These are phyloP conservation scores for Picea mariana DNA, from an alignment of 83 land plant genomes.

Conservation along the genomic window DNA sequence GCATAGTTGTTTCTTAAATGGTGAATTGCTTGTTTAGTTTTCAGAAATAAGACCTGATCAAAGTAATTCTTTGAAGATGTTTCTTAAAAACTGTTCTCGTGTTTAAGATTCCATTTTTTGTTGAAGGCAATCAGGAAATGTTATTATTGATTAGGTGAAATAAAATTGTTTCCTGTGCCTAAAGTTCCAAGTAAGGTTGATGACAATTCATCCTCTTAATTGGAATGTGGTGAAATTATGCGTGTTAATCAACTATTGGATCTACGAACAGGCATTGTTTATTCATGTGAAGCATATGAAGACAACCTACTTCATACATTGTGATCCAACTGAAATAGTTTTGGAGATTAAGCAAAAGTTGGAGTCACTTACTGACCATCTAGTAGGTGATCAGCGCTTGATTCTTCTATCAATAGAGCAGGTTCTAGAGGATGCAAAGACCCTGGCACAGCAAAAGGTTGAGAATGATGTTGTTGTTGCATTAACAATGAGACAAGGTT, in stretches of 20 bases:
- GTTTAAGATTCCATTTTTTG: not conserved
- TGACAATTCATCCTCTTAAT: no score
- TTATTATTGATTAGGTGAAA: not conserved
- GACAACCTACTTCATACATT: no score
- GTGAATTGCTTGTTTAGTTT: not conserved
- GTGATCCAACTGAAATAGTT: no score
- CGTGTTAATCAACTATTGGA: not conserved
- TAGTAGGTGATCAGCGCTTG: no score
- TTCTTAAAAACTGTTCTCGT: not conserved
- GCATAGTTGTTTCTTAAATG: not conserved
- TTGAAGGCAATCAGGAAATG: not conserved
- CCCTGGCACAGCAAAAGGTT: conserved; percentile 98
- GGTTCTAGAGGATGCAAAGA: conserved; percentile 81
- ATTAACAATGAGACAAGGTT: conserved; percentile 69
- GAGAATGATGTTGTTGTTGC: conserved; percentile 95
- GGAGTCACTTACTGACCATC: no score
- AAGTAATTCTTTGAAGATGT: not conserved
- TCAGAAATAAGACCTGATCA: not conserved
- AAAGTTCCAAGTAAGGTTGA: no score
- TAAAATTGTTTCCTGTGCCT: not conserved
- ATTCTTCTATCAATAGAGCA: conserved; percentile 56
- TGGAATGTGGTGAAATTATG: not conserved
- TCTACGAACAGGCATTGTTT: conserved; percentile 77
- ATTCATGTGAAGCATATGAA: no score
- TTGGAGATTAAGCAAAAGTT: no score